These are phyloP conservation scores for Phascolomyces articulosus DNA, from an alignment of 371 early-diverging fungal species.

Conservation along the genomic window DNA sequence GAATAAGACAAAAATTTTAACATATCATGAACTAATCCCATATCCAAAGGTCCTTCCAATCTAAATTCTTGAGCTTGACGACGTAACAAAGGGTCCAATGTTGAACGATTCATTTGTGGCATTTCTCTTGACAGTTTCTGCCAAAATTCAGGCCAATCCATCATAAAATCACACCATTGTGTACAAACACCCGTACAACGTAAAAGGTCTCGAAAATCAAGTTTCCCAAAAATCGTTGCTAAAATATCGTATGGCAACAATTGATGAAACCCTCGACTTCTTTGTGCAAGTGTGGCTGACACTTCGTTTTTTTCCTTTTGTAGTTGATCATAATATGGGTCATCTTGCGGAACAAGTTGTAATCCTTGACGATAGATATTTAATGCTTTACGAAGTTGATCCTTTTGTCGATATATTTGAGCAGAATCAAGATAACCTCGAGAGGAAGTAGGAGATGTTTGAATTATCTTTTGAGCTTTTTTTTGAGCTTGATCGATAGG, in stretches of 20 bases:
- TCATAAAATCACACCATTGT: background rate
- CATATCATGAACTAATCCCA: background rate
- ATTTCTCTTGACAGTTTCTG: background rate
- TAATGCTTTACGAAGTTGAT: background rate
- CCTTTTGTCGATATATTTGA: background rate
- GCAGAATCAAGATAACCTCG: background rate
- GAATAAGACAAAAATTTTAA: background rate
- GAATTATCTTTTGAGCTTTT: background rate
- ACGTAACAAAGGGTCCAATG: background rate
- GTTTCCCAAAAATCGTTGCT: background rate
- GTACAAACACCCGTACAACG: background rate
- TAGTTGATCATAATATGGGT: background rate
- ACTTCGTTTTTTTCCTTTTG: background rate
- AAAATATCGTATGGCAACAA: background rate
- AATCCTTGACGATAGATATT: background rate
- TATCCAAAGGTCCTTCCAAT: background rate
- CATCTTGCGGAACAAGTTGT: background rate
- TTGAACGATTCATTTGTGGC: background rate
- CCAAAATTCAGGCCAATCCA: constrained; percentile 3
- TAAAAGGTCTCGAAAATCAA: background rate
- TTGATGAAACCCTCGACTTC: background rate
- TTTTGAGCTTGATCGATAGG: background rate
- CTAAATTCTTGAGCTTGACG: background rate
- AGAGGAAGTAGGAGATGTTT: background rate
- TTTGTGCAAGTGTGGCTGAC: background rate